Evolutionary conservation across 225 moss, liverwort and hornwort genomes (phyloP).

Genomic region (Neckera pumila): DNA sequence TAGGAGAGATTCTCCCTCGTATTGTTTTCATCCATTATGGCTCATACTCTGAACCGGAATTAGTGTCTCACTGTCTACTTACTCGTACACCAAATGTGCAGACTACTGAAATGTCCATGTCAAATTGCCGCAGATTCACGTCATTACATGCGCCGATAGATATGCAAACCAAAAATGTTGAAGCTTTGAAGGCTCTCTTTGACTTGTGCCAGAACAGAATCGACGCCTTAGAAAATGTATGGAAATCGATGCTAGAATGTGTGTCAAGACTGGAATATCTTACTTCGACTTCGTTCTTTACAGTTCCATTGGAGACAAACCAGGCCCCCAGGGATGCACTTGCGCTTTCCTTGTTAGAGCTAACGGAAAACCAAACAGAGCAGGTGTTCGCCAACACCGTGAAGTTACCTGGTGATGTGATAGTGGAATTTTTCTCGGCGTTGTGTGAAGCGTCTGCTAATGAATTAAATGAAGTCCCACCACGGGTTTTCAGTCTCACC

Average conservation of each 20-base stretch:
- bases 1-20: background rate
- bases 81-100: background rate
- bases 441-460: conserved; percentile 76
- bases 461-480: conserved; percentile 76
- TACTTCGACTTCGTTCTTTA: conserved; percentile 61
- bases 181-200: conserved; percentile 74
- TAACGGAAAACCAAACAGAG: conserved; percentile 73
- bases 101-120: background rate
- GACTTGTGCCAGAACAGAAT: conserved; percentile 66
- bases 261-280: conserved; percentile 78
- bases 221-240: conserved; percentile 60
- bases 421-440: conserved; percentile 88
- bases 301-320: conserved; percentile 35
- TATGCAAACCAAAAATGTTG: conserved; percentile 76
- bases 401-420: conserved; percentile 73
- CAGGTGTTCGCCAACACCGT: conserved; percentile 91
- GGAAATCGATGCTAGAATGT: conserved; percentile 79
- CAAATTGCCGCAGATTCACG: conserved; percentile 51
- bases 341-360: conserved; percentile 54
- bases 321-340: conserved; percentile 53
- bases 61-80: background rate
- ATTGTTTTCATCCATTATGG: background rate
- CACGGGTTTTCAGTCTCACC: conserved; percentile 90
- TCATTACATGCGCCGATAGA: conserved; percentile 67
- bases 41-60: background rate